A percentile compares a stretch with the other conserved stretches of the same genome.
phyloP scores from a whole-genome alignment of 805 yeast species.

The Kuraishia capsulata region DNA sequence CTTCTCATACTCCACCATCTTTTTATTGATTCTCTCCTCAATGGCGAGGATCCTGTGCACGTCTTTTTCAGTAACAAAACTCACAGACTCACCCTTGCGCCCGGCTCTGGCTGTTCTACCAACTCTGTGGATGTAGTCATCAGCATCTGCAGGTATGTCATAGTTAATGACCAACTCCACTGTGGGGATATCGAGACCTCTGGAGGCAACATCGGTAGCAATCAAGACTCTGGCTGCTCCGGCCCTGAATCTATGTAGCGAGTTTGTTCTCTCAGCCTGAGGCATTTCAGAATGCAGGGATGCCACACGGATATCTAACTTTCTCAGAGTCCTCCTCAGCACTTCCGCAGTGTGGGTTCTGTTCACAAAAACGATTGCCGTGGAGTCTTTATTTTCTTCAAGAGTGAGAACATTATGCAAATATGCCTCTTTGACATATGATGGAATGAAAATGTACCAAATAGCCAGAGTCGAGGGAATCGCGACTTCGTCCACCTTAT shows the following conservation, averaged over 20 bases:
- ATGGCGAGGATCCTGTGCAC: conserved; percentile 74
- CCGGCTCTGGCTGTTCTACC: conserved; percentile 99
- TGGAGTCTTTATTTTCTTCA: conserved; percentile 52
- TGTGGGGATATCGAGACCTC: conserved; percentile 79
- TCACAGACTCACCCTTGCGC: conserved; percentile 71
- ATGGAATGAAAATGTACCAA: conserved; percentile 69
- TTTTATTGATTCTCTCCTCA: conserved; percentile 73
- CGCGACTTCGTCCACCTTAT: conserved; percentile 63
- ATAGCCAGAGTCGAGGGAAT: conserved; percentile 67
- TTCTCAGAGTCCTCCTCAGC: conserved; percentile 64
- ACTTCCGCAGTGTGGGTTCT: conserved; percentile 87
- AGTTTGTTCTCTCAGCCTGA: conserved; percentile 83
- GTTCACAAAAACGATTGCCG: conserved; percentile 85
- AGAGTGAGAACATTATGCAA: conserved; percentile 58
- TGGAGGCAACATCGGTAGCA: conserved; percentile 92
- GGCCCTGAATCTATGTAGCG: conserved; percentile 88
- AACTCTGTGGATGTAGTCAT: conserved; percentile 79
- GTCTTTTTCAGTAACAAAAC: conserved; percentile 81
- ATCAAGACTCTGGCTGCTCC: conserved; percentile 87
- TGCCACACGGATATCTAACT: conserved; percentile 72
- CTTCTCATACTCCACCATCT: conserved; percentile 66
- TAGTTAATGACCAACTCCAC: conserved; percentile 73
- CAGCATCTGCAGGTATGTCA: conserved; percentile 78
- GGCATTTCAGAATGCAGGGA: conserved; percentile 94
- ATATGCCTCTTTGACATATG: conserved; percentile 85